A percentile compares a stretch with the other conserved stretches of the same genome.
Conservation (phyloP, 2,329 filamentous ascomycete genomes). For the Bipolaris zeicola region DNA sequence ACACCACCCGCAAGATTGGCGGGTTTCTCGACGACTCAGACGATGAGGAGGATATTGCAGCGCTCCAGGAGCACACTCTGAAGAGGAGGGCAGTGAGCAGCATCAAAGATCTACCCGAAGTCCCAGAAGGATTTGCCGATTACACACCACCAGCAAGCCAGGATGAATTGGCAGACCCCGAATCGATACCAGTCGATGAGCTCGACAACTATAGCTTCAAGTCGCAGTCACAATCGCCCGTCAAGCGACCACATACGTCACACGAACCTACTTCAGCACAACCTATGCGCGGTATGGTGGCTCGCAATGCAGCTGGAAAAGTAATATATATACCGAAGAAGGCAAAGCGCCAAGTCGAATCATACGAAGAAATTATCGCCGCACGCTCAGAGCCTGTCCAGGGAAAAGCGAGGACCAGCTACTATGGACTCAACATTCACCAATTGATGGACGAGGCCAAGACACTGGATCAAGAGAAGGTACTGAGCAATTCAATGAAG, state of each 20-base stretch:
- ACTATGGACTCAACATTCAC: conserved; percentile 94
- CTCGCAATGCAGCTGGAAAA: conserved; percentile 62
- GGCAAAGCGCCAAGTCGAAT: conserved; percentile 52
- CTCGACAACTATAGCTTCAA: conserved; percentile 39
- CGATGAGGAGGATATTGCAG: conserved; percentile 50
- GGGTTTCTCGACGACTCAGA: conserved; percentile 51
- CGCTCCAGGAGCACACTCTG: conserved; percentile 45
- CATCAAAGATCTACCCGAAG: conserved; percentile 33
- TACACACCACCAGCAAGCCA: conserved; percentile 46
- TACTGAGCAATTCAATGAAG: conserved; percentile 28
- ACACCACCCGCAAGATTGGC: conserved; percentile 42
- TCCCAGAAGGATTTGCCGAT: conserved; percentile 31
- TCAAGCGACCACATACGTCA: conserved; percentile 21
- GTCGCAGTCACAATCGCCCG: conserved; percentile 30
- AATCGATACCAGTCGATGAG: conserved; percentile 36
- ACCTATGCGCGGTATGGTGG: conserved; percentile 26
- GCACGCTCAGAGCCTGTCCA: conserved; percentile 66
- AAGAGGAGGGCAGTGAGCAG: conserved; percentile 43
- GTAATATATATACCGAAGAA: conserved; percentile 63
- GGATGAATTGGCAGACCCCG: conserved; percentile 34
- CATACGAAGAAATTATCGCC: conserved; percentile 72
- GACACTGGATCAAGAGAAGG: conserved; percentile 59
- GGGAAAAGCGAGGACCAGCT: conserved; percentile 73
- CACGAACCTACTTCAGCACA: conserved; percentile 25
- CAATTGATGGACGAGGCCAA: conserved; percentile 74